phyloP scores from a whole-genome alignment of 208 protist genomes.

The Trypanosomatidae sp. region DNA sequence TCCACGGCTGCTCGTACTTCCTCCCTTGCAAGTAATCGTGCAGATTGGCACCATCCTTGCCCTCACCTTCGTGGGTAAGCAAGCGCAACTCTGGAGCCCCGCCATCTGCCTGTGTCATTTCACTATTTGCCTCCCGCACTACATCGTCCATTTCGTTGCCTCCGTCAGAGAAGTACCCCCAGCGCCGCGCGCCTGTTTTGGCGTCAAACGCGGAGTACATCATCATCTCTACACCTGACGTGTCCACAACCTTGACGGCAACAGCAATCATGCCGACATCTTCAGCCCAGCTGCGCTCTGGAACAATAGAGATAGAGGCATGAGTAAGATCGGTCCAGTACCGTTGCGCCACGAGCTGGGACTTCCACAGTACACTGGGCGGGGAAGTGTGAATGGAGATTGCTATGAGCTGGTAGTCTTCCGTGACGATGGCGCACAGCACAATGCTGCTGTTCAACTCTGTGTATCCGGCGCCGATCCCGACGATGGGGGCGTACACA shows the following conservation, averaged over 20 bases:
- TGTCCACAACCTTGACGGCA: constrained; percentile 36
- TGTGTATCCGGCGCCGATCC: constrained; percentile 56
- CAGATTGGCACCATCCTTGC: not conserved
- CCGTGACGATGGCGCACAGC: constrained; percentile 57
- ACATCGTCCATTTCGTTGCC: constrained; percentile 69
- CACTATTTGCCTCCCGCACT: constrained; percentile 35
- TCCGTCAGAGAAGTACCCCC: constrained; percentile 73
- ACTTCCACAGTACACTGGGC: constrained; percentile 41
- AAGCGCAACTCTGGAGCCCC: not conserved
- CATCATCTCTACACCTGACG: constrained; percentile 30
- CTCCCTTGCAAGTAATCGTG: constrained; percentile 7
- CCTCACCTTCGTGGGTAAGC: not conserved
- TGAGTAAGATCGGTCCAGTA: constrained; percentile 31
- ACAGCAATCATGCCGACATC: constrained; percentile 81
- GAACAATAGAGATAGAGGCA: constrained; percentile 68
- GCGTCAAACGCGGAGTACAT: constrained; percentile 80
- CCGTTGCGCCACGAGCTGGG: constrained; percentile 27
- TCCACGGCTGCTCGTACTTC: constrained; percentile 71
- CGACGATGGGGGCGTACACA: constrained; percentile 46
- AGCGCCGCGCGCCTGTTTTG: constrained; percentile 60
- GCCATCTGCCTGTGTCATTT: constrained; percentile 8
- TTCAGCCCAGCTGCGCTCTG: constrained; percentile 68
- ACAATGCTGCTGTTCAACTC: constrained; percentile 28
- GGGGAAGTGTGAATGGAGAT: constrained; percentile 11
- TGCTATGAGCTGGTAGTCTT: constrained; percentile 44